Evolutionary conservation across 371 early-diverging fungal genomes (phyloP).

Genomic region (Rhizopus delemar): DNA sequence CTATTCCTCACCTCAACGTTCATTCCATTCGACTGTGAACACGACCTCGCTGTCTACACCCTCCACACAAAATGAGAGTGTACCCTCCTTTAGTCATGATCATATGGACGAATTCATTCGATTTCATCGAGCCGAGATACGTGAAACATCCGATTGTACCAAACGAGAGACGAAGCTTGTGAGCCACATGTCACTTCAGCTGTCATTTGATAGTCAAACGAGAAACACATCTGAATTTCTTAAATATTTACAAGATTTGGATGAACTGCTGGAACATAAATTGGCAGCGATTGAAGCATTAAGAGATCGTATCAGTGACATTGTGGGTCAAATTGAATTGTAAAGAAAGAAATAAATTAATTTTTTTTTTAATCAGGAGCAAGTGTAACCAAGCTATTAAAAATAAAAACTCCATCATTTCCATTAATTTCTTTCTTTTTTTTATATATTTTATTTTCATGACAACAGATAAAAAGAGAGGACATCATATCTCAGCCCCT

Average conservation of each 20-base stretch:
- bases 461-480: slow-evolving; percentile 1
- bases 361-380: slow-evolving; percentile 13
- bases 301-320: slow-evolving; percentile 42
- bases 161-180: slow-evolving; percentile 80
- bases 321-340: slow-evolving; percentile 27
- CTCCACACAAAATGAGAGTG: not conserved
- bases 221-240: slow-evolving; percentile 22
- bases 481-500: slow-evolving; percentile 13
- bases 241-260: slow-evolving; percentile 54
- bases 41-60: not conserved
- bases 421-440: not conserved
- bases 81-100: slow-evolving; percentile 21
- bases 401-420: no score
- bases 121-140: slow-evolving; percentile 76
- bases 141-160: slow-evolving; percentile 72
- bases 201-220: slow-evolving; percentile 14
- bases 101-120: slow-evolving; percentile 70
- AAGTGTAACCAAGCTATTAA: no score
- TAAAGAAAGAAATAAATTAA: slow-evolving; percentile 7
- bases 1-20: not conserved
- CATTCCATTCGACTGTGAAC: not conserved
- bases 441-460: not conserved
- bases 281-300: slow-evolving; percentile 44
- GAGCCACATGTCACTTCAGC: slow-evolving; percentile 62
- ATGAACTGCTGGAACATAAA: slow-evolving; percentile 57